These are phyloP conservation scores for Stylosanthes scabra DNA, from an alignment of 331 rosid genomes.

Conservation along the genomic window DNA sequence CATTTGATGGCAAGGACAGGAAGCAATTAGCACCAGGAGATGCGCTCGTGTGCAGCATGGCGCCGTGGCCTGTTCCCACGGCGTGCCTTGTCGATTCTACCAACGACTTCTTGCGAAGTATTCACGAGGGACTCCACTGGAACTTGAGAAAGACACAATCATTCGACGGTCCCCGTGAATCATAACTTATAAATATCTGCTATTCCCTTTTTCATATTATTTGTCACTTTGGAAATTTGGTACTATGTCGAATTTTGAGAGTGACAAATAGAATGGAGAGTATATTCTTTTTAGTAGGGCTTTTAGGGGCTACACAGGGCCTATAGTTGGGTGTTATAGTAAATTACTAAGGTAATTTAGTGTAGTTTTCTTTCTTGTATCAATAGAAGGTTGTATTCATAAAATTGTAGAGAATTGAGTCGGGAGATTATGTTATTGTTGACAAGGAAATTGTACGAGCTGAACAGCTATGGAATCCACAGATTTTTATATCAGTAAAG, in stretches of 20 bases:
- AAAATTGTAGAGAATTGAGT: conserved; percentile 24
- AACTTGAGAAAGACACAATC: conserved; percentile 87
- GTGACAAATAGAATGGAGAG: too few species aligned
- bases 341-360: conserved; percentile 23
- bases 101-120: conserved; percentile 80
- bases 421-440: conserved; percentile 7
- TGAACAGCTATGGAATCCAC: conserved; percentile 16
- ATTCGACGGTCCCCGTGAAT: conserved; percentile 78
- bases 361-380: conserved; percentile 17
- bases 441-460: conserved; percentile 29
- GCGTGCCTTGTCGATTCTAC: conserved; percentile 91
- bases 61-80: conserved; percentile 98
- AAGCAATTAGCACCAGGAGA: conserved; percentile 83
- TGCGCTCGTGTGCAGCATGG: conserved; percentile 97
- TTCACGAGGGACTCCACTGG: conserved; percentile 97
- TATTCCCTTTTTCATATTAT: too few species aligned
- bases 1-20: conserved; percentile 96
- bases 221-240: too few species aligned
- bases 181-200: conserved; percentile 31
- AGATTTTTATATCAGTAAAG: background rate
- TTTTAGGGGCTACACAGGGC: background rate
- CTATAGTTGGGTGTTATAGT: conserved; percentile 19
- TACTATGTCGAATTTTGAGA: too few species aligned
- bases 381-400: conserved; percentile 9
- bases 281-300: background rate